Evolutionary conservation across 352 stramenopile genomes (phyloP), one percentile per base, ranked within the genome.

Genomic region (Pythium rhizo-oryzae): DNA sequence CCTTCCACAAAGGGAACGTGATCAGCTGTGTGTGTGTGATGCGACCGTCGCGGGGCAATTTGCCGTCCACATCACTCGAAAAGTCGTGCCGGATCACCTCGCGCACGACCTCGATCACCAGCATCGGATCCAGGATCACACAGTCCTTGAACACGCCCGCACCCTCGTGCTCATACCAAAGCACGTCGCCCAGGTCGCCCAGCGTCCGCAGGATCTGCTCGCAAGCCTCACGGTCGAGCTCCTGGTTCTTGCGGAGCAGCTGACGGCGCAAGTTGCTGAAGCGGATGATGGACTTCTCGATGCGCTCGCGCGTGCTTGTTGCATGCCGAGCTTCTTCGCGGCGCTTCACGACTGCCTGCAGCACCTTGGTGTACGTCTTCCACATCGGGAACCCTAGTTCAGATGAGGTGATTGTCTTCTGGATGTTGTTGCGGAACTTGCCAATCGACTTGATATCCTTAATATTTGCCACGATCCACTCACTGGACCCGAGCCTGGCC

Each of bases 31-130:
- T 8, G 44, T 51, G 44, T 8, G 44, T 51, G 44, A 74, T 25
- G 41, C 49, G 46, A n/a, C 67, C 67, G 18, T 63, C 59, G 19
- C 33, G n/a, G 18, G 25, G 30, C 21, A 8, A n/a, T 13, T 43
- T 18, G 15, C 23, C n/a, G 25, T 5, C 13, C 1, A 19, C 18
- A 23, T 46, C 44, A 16, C 66, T 39, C 12, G 65, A 24, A 21
- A 52, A 47, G 18, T 67, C 59, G 51, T 72, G 65, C 16, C 54
- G 56, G 23, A 72, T 41, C 13, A 72, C 58, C 24, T 72, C 50
- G 9, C 65, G 65, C 19, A 72, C 56, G 2, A 78, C 50, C 11
- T 79, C 71, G 11, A 81, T 77, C 8, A 75, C 69, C 28, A 81
- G 67, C 15, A 70, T 76, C 2, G 67, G 75, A 19, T 70, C 49